phyloP scores from a whole-genome alignment of 192 early-diverging fungal genomes.

The Chytriomyces hyalinus region DNA sequence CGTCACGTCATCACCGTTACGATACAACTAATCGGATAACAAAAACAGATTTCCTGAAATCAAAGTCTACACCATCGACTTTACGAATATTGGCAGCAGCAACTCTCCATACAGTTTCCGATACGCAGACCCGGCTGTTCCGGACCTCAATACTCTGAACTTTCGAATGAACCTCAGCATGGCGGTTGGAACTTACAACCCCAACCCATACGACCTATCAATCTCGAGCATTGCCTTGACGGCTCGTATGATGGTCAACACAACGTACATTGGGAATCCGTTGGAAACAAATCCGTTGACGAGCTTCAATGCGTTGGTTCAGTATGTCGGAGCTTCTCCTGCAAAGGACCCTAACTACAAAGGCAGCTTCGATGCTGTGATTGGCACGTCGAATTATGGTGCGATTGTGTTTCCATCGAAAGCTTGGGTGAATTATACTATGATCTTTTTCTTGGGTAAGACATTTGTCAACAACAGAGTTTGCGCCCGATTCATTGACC shows the following conservation, averaged over 20 bases:
- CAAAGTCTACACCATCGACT: constrained; percentile 12
- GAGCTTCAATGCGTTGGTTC: constrained; percentile 6
- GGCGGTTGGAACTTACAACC: constrained; percentile 27
- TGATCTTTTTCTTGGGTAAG: constrained; percentile 27
- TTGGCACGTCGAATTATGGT: constrained; percentile 1
- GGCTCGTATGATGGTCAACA: constrained; percentile 30
- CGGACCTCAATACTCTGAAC: constrained; percentile 20
- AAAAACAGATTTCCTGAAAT: constrained; percentile 2
- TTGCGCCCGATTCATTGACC: neutral
- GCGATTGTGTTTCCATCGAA: constrained; percentile 17
- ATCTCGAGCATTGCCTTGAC: constrained; percentile 18
- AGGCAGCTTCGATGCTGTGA: neutral
- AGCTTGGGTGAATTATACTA: constrained; percentile 23
- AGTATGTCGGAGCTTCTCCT: neutral
- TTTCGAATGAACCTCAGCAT: constrained; percentile 24
- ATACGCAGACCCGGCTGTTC: neutral
- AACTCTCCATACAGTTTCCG: constrained; percentile 4
- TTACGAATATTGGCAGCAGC: neutral
- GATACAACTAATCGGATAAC: neutral
- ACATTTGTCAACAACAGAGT: neutral
- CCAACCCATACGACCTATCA: constrained; percentile 35
- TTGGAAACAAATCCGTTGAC: neutral
- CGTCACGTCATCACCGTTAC: neutral
- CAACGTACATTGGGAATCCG: neutral
- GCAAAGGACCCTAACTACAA: neutral